Conservation (phyloP, 2,329 filamentous ascomycete species). For the Exophiala alcalophila region DNA sequence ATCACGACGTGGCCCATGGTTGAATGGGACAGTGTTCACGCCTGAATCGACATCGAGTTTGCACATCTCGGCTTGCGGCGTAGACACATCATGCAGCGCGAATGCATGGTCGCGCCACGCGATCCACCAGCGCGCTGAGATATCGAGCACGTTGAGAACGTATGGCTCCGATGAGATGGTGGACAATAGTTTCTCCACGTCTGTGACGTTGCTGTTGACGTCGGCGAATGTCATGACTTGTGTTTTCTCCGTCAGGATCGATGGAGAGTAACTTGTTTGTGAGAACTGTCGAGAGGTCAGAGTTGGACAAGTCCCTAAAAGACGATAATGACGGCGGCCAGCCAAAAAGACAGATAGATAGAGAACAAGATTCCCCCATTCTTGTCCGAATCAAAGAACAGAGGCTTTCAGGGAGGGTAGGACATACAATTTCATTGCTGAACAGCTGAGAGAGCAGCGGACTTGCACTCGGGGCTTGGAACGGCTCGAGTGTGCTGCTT, state of each 20-base stretch:
- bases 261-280: slow-evolving; percentile 6
- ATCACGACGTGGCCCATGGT: no score
- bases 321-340: no score
- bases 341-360: no score
- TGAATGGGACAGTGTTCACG: no score
- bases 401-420: background rate
- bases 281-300: slow-evolving; percentile 5
- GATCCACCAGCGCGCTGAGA: slow-evolving; percentile 28
- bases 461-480: no score
- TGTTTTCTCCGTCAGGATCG: slow-evolving; percentile 14
- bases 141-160: slow-evolving; percentile 25
- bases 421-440: slow-evolving; percentile 27
- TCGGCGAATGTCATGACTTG: slow-evolving; percentile 18
- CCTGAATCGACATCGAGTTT: no score
- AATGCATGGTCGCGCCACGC: slow-evolving; percentile 28
- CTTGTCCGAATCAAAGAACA: no score
- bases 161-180: slow-evolving; percentile 26
- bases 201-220: background rate
- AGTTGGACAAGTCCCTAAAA: no score
- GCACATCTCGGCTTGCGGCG: no score
- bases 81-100: slow-evolving; percentile 21
- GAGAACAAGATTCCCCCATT: no score
- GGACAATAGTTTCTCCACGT: slow-evolving; percentile 24
- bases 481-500: no score
- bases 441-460: slow-evolving; percentile 27